phyloP scores from a whole-genome alignment of 2,329 filamentous ascomycete species.

The Hymenoscyphus salicellus region DNA sequence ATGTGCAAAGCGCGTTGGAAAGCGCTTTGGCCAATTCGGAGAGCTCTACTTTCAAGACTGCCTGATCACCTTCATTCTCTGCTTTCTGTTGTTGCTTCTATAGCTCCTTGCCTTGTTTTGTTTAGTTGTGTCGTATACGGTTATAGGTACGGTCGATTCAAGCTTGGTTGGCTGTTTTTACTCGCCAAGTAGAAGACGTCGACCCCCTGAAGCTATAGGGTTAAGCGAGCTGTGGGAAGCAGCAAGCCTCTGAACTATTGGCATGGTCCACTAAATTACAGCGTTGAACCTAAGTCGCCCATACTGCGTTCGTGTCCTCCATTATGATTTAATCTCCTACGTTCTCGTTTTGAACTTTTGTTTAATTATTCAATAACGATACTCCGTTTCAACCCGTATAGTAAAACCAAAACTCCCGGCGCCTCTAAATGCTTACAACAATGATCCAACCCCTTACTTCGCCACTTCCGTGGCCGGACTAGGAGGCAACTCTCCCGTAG shows the following conservation, averaged over 20 bases:
- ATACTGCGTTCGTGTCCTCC: no score
- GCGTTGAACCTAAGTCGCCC: no score
- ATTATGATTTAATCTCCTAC: no score
- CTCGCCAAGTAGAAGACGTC: no score
- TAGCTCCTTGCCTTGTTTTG: neutral
- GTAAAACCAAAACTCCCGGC: neutral
- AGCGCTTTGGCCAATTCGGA: conserved; percentile 79
- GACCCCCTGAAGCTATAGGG: no score
- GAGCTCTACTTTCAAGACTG: conserved; percentile 13
- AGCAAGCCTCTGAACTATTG: no score
- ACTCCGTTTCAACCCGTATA: no score
- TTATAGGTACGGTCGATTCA: no score
- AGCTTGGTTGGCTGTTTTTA: no score
- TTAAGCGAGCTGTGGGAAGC: no score
- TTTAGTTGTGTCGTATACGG: neutral
- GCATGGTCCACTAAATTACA: neutral
- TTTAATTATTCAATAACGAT: neutral
- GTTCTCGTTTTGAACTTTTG: neutral
- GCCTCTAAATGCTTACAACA: neutral
- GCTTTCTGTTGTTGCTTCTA: neutral
- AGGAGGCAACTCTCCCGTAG: conserved; percentile 57
- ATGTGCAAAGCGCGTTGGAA: conserved; percentile 84
- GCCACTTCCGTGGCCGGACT: conserved; percentile 47
- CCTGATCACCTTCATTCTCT: neutral
- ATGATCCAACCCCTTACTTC: neutral